Evolutionary conservation across 345 rosid species (phyloP).

Genomic region (Ceriops tagal): DNA sequence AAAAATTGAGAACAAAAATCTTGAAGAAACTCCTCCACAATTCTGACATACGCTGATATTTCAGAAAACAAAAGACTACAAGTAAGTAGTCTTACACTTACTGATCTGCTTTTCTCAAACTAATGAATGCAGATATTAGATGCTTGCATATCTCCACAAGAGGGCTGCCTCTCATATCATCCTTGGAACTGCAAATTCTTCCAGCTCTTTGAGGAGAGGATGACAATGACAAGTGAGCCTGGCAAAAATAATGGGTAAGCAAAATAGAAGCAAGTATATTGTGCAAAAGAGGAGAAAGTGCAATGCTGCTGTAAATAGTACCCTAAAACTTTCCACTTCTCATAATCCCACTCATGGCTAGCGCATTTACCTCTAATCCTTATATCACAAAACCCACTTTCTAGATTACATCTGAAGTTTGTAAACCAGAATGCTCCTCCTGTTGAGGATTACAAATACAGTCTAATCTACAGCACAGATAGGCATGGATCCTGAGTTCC

Average conservation of each 20-base stretch:
- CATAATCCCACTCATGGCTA: neutral
- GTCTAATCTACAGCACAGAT: neutral
- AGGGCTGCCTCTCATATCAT: constrained; percentile 28
- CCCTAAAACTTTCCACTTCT: neutral
- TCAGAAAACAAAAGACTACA: neutral
- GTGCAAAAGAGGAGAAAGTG: no score
- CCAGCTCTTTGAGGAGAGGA: constrained; percentile 17
- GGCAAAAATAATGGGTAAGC: constrained; percentile 17
- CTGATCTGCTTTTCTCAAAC: constrained; percentile 44
- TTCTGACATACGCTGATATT: neutral
- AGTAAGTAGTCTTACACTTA: constrained; percentile 32
- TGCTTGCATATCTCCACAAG: constrained; percentile 53
- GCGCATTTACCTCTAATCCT: neutral
- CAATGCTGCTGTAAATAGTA: neutral
- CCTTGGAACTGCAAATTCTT: constrained; percentile 16
- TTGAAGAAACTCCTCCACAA: neutral
- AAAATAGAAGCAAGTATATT: neutral
- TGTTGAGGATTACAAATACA: neutral
- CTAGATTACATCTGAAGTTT: neutral
- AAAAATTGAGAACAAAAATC: neutral
- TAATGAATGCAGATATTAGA: constrained; percentile 52
- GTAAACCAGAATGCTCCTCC: neutral
- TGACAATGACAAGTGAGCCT: constrained; percentile 56
- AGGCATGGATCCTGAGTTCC: neutral
- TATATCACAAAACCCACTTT: neutral